Percentiles rank a stretch among this genome's conserved stretches.
phyloP scores from a whole-genome alignment of 495 filamentous ascomycete species.

The Penicillium subrubescens region DNA sequence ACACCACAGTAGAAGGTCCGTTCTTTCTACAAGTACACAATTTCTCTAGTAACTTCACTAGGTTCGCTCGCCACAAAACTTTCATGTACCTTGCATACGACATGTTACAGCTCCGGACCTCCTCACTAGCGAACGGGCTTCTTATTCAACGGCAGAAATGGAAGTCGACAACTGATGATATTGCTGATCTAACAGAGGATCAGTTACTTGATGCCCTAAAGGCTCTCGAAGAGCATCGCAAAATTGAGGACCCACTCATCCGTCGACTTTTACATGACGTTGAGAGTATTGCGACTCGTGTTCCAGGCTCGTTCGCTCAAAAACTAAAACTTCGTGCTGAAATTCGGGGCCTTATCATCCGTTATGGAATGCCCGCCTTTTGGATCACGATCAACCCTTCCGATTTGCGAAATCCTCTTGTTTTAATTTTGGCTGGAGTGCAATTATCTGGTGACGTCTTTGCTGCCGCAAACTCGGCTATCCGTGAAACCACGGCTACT shows the following conservation, averaged over 20 bases:
- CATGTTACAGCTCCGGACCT: neutral
- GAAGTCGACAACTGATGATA: neutral
- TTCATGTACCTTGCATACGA: neutral
- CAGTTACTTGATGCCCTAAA: neutral
- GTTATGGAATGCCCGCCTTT: neutral
- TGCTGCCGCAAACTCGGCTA: neutral
- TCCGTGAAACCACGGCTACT: neutral
- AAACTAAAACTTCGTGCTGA: neutral
- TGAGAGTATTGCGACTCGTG: neutral
- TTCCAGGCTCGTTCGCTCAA: neutral
- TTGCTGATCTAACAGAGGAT: neutral
- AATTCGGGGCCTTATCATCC: neutral
- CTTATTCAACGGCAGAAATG: neutral
- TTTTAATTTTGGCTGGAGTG: neutral
- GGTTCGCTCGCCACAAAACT: neutral
- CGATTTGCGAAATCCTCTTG: neutral
- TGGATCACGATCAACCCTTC: neutral
- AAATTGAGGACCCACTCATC: neutral
- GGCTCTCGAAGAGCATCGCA: neutral
- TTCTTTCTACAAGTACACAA: neutral
- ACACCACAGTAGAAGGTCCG: slow-evolving; percentile 21
- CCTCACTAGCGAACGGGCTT: neutral
- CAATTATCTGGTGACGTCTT: neutral
- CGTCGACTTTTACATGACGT: neutral
- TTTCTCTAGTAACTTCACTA: neutral